Conservation (phyloP, 352 stramenopile genomes). For the Phytophthora chlamydospora region DNA sequence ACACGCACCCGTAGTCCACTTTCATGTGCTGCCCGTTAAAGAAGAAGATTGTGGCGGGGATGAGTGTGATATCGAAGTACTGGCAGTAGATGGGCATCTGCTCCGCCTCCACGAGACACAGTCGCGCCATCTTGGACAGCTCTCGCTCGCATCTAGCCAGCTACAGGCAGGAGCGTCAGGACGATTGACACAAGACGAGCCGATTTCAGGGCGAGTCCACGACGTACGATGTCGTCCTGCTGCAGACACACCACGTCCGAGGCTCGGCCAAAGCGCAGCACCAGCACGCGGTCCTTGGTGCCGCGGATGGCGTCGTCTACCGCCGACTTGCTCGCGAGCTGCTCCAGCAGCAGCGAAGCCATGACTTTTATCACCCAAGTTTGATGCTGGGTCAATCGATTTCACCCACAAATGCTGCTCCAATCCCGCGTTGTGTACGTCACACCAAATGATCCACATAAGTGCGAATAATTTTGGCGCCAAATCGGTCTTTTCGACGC, state of each 20-base stretch:
- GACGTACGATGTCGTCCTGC: slow-evolving; percentile 82
- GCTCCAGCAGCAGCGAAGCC: slow-evolving; percentile 78
- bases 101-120: slow-evolving; percentile 80
- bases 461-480: slow-evolving; percentile 31
- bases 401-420: too few species aligned
- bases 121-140: slow-evolving; percentile 80
- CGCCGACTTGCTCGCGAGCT: slow-evolving; percentile 60
- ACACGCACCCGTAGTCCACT: slow-evolving; percentile 84
- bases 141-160: slow-evolving; percentile 75
- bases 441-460: background rate
- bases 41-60: slow-evolving; percentile 88
- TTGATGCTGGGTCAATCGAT: too few species aligned
- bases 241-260: slow-evolving; percentile 78
- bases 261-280: slow-evolving; percentile 79
- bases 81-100: slow-evolving; percentile 80
- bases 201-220: background rate
- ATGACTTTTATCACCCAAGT: slow-evolving; percentile 24
- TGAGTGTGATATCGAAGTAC: slow-evolving; percentile 90
- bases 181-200: background rate
- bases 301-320: slow-evolving; percentile 80
- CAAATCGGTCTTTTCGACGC: too few species aligned
- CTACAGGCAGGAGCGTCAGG: slow-evolving; percentile 33
- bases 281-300: slow-evolving; percentile 84
- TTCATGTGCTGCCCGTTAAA: slow-evolving; percentile 91
- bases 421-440: too few species aligned